Conservation (phyloP, 495 filamentous ascomycete genomes). For the Penicillium simplicissimum region DNA sequence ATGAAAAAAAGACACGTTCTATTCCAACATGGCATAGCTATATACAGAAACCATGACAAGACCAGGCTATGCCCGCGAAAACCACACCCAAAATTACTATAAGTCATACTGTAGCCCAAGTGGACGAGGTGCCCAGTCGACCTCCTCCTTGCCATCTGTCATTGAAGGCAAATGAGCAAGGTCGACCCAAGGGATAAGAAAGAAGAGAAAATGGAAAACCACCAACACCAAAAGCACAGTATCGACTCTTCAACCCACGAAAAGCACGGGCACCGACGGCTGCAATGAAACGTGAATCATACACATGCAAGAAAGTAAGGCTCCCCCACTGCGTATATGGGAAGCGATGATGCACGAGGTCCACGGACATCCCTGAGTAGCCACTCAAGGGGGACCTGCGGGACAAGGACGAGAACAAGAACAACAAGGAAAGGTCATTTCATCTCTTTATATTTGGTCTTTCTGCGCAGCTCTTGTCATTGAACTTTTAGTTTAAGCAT, state of each 20-base stretch:
- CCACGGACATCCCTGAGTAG: not conserved
- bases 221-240: conserved; percentile 32
- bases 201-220: conserved; percentile 23
- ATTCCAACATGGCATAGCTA: conserved; percentile 32
- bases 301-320: conserved; percentile 31
- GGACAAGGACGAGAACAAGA: conserved; percentile 3
- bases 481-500: not conserved
- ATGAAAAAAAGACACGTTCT: conserved; percentile 20
- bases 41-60: conserved; percentile 24
- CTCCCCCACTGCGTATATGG: conserved; percentile 8
- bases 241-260: conserved; percentile 22
- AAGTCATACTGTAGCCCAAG: conserved; percentile 26
- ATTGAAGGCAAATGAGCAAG: not conserved
- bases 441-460: conserved; percentile 2
- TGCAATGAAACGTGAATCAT: conserved; percentile 42
- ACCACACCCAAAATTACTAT: conserved; percentile 20
- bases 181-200: not conserved
- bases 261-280: conserved; percentile 17
- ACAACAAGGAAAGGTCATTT: conserved; percentile 12
- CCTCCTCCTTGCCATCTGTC: not conserved
- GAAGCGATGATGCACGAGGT: conserved; percentile 5
- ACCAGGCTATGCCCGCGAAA: conserved; percentile 29
- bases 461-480: not conserved
- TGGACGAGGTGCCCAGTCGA: conserved; percentile 1
- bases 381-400: not conserved